Conservation (phyloP, 2,329 filamentous ascomycete genomes). For the Sporothrix pseudoabietina region DNA sequence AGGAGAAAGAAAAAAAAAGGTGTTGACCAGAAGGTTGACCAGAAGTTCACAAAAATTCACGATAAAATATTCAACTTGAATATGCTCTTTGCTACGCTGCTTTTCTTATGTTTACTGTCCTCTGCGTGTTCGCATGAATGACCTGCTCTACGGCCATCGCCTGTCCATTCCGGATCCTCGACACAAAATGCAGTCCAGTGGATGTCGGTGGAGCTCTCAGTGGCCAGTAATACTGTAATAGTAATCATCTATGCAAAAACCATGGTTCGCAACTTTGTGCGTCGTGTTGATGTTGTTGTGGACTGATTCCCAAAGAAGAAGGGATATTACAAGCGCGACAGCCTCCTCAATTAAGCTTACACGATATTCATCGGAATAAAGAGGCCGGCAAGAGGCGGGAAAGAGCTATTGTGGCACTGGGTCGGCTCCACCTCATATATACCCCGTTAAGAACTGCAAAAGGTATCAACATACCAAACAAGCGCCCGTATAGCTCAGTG, state of each 20-base stretch:
- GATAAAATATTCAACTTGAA: background rate
- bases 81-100: background rate
- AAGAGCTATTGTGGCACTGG: background rate
- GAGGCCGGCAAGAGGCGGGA: background rate
- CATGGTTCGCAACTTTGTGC: background rate
- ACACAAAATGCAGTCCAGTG: background rate
- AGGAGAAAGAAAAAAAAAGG: background rate
- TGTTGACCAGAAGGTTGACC: too few relatives aligned
- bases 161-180: slow-evolving; percentile 16
- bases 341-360: background rate
- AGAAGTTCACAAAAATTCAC: background rate
- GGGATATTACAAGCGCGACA: background rate
- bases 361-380: background rate
- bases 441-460: background rate
- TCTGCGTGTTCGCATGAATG: background rate
- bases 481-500: slow-evolving; percentile 35
- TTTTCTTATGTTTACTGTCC: background rate
- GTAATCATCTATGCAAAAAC: background rate
- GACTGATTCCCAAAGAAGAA: too few relatives aligned
- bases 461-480: background rate
- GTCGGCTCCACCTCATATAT: background rate
- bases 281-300: background rate
- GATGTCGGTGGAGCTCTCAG: background rate
- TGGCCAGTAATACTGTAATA: too few relatives aligned
- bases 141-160: background rate